phyloP scores from a whole-genome alignment of 208 protist species.

The Porcisia hertigi region DNA sequence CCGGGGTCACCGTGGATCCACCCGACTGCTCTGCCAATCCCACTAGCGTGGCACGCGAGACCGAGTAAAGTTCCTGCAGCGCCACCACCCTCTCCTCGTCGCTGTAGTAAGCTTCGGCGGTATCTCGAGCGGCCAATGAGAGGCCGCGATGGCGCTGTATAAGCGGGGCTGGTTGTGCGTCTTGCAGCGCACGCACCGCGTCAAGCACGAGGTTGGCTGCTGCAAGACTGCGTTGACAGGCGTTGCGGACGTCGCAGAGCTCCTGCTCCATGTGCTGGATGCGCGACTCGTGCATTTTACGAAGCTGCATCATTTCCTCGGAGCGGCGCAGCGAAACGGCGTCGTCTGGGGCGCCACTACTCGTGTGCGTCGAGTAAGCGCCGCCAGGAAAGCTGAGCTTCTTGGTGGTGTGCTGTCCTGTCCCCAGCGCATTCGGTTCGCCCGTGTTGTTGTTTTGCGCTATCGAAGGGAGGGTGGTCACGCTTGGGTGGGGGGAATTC shows the following conservation, averaged over 20 bases:
- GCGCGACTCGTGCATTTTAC: slow-evolving; percentile 18
- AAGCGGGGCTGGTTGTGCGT: slow-evolving; percentile 35
- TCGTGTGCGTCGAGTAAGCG: not conserved
- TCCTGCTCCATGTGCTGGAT: slow-evolving; percentile 30
- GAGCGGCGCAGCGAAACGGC: slow-evolving; percentile 10
- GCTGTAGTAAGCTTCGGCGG: slow-evolving; percentile 30
- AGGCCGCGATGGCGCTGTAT: slow-evolving; percentile 60
- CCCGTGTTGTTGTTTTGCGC: not conserved
- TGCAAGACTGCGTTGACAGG: slow-evolving; percentile 62
- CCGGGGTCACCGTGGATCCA: not conserved
- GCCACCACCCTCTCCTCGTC: slow-evolving; percentile 30
- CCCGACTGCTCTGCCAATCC: slow-evolving; percentile 6
- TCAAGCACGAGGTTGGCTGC: slow-evolving; percentile 71
- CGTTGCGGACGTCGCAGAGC: slow-evolving; percentile 33
- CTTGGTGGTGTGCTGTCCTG: slow-evolving; percentile 15
- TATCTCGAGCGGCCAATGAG: slow-evolving; percentile 63
- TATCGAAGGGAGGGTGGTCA: not conserved
- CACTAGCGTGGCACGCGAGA: slow-evolving; percentile 18
- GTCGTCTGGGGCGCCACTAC: slow-evolving; percentile 18
- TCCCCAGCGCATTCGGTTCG: not conserved
- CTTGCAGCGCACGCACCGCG: slow-evolving; percentile 49
- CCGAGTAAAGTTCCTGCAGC: slow-evolving; percentile 20
- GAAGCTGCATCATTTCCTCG: slow-evolving; percentile 21
- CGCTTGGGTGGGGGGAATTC: not conserved
- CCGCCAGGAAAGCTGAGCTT: slow-evolving; percentile 9